Conservation (phyloP, 352 stramenopile species). For the Hyaloperonospora arabidopsidis region DNA sequence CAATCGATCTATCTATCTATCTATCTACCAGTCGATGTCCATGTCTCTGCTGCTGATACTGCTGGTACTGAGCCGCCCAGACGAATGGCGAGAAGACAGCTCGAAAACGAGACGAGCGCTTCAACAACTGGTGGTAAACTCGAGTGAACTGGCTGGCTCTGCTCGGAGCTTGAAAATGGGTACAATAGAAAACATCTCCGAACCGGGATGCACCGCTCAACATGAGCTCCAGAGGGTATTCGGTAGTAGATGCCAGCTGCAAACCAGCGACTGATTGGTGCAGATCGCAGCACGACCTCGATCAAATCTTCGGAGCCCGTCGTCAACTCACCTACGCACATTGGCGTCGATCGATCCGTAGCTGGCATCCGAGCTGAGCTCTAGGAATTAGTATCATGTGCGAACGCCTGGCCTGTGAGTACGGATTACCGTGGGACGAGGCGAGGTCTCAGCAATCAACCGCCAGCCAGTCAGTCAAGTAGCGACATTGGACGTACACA, state of each 20-base stretch:
- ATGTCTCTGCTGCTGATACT: not conserved
- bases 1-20: not conserved
- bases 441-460: not conserved
- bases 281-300: too few relatives aligned
- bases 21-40: not conserved
- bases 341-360: slow-evolving; percentile 11
- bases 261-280: too few relatives aligned
- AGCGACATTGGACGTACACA: too few relatives aligned
- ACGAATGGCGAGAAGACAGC: not conserved
- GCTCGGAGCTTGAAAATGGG: not conserved
- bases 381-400: not conserved
- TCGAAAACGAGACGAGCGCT: slow-evolving; percentile 5
- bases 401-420: slow-evolving; percentile 21
- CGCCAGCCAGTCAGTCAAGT: too few relatives aligned
- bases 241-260: too few relatives aligned
- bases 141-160: too few relatives aligned
- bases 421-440: slow-evolving; percentile 26
- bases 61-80: slow-evolving; percentile 5
- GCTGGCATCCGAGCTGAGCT: slow-evolving; percentile 20
- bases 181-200: too few relatives aligned
- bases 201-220: too few relatives aligned
- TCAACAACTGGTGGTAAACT: too few relatives aligned
- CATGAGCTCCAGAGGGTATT: too few relatives aligned
- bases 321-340: slow-evolving; percentile 1
- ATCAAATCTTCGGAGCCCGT: slow-evolving; percentile 10